phyloP scores from a whole-genome alignment of 1,139 yeast genomes.

The Candida sp. region DNA sequence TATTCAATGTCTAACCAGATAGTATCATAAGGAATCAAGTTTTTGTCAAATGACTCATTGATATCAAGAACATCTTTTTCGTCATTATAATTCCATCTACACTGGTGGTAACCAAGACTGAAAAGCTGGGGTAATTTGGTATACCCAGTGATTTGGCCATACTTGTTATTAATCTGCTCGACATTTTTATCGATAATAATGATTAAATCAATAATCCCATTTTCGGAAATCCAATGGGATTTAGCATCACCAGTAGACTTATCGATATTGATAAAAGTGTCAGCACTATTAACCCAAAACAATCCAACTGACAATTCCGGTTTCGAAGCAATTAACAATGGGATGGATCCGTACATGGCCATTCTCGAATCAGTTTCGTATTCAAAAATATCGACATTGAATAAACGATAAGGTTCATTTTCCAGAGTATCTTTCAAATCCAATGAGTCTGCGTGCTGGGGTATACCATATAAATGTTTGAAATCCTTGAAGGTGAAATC shows the following conservation, averaged over 20 bases:
- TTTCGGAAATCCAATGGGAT: slow-evolving; percentile 94
- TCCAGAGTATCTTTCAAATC: slow-evolving; percentile 65
- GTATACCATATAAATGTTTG: slow-evolving; percentile 79
- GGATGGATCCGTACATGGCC: slow-evolving; percentile 96
- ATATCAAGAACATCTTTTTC: slow-evolving; percentile 79
- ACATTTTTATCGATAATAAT: slow-evolving; percentile 67
- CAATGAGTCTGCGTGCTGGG: slow-evolving; percentile 89
- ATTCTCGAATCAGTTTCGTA: slow-evolving; percentile 77
- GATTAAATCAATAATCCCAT: slow-evolving; percentile 76
- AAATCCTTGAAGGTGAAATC: slow-evolving; percentile 68
- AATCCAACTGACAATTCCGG: slow-evolving; percentile 64
- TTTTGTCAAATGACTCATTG: slow-evolving; percentile 63
- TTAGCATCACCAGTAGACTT: slow-evolving; percentile 26
- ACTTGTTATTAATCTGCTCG: slow-evolving; percentile 53
- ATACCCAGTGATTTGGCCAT: slow-evolving; percentile 74
- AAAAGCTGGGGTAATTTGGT: slow-evolving; percentile 75
- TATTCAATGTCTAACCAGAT: slow-evolving; percentile 97
- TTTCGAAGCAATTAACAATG: slow-evolving; percentile 73
- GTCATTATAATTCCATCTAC: slow-evolving; percentile 96
- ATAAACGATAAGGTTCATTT: slow-evolving; percentile 75
- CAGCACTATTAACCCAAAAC: slow-evolving; percentile 93
- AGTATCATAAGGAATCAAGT: slow-evolving; percentile 81
- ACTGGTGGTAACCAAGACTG: slow-evolving; percentile 90
- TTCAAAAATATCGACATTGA: slow-evolving; percentile 92
- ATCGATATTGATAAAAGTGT: slow-evolving; percentile 80